Conservation (phyloP, 2,329 filamentous ascomycete genomes). For the Clarireedia paspali region DNA sequence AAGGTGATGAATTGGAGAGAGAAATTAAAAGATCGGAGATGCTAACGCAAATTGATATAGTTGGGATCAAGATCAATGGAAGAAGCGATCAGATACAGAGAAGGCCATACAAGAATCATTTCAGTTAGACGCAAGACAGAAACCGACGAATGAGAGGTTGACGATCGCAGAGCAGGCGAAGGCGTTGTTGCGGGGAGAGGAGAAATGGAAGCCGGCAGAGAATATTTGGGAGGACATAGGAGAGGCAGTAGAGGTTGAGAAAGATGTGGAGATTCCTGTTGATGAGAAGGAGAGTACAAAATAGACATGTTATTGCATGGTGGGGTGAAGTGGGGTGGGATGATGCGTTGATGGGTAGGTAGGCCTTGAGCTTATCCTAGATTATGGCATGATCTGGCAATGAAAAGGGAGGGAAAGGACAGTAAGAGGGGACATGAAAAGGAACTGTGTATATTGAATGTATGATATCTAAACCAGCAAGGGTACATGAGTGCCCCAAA, state of each 20-base stretch:
- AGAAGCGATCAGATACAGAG: background rate
- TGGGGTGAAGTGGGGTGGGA: too few species aligned
- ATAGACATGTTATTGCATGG: too few species aligned
- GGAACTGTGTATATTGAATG: too few species aligned
- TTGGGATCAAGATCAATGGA: constrained; percentile 50
- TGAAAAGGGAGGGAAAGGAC: too few species aligned
- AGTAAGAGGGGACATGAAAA: too few species aligned
- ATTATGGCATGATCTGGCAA: too few species aligned
- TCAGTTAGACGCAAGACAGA: constrained; percentile 25
- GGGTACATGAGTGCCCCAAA: too few species aligned
- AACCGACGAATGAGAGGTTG: constrained; percentile 32
- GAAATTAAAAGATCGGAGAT: background rate
- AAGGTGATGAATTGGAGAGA: constrained; percentile 13
- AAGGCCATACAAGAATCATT: constrained; percentile 25
- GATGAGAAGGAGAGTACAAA: too few species aligned
- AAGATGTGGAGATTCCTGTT: constrained; percentile 20
- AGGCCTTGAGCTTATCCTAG: too few species aligned
- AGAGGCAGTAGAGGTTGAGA: constrained; percentile 26
- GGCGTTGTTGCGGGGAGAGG: constrained; percentile 51
- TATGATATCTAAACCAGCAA: too few species aligned
- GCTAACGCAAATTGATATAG: constrained; percentile 28
- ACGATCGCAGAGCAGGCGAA: constrained; percentile 52
- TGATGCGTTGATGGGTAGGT: too few species aligned
- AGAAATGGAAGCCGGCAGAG: constrained; percentile 44
- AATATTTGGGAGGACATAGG: constrained; percentile 27